Conservation (phyloP, 257 asterid genomes). For the Osmanthus fragrans region DNA sequence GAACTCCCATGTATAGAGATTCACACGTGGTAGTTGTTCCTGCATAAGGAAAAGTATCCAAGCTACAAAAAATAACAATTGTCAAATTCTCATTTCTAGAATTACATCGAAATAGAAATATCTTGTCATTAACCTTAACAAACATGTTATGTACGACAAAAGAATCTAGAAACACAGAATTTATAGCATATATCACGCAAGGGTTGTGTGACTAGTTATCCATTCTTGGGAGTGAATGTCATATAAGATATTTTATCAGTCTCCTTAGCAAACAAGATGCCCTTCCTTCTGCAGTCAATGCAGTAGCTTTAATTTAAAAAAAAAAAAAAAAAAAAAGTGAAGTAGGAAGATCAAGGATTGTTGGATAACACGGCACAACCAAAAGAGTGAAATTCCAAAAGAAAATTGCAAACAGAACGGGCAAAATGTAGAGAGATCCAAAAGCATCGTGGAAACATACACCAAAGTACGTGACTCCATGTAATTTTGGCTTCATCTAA, state of each 20-base stretch:
- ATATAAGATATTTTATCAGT: background rate
- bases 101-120: constrained; percentile 19
- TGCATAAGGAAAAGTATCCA: constrained; percentile 99
- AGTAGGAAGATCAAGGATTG: background rate
- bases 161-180: constrained; percentile 12
- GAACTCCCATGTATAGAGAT: constrained; percentile 98
- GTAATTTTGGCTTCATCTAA: background rate
- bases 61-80: constrained; percentile 40
- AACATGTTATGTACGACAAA: constrained; percentile 6
- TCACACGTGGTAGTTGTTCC: constrained; percentile 99
- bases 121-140: constrained; percentile 13
- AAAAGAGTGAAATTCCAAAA: background rate
- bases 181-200: constrained; percentile 1
- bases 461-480: too few species aligned
- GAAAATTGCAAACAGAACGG: background rate
- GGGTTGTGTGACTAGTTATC: background rate
- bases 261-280: background rate
- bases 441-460: background rate
- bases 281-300: background rate
- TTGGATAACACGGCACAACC: background rate
- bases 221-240: background rate
- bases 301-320: too few species aligned
- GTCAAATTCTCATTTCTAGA: background rate
- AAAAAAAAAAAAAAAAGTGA: too few species aligned
- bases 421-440: background rate